A percentile compares a stretch with the other conserved stretches of the same genome.
Conservation (phyloP, 2,329 filamentous ascomycete genomes). For the Huntiella decipiens region DNA sequence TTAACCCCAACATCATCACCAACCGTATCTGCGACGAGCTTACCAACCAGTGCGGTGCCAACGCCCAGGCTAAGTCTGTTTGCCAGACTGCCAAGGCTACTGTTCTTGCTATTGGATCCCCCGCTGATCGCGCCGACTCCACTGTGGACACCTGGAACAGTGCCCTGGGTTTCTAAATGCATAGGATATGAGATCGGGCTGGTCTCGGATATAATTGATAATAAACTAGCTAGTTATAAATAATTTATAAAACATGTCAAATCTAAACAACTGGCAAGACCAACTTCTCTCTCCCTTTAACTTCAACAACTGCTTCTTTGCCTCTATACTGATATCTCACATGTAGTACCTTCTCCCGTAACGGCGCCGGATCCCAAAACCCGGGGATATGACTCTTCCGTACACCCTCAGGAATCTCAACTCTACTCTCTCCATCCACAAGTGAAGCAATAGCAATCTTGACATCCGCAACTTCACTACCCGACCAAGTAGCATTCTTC, state of each 20-base stretch:
- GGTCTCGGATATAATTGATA: background rate
- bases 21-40: conserved; percentile 54
- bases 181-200: background rate
- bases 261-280: conserved; percentile 3
- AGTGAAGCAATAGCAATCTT: conserved; percentile 29
- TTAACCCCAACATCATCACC: conserved; percentile 57
- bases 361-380: conserved; percentile 32
- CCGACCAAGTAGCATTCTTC: conserved; percentile 15
- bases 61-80: conserved; percentile 35
- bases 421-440: conserved; percentile 19
- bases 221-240: background rate
- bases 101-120: conserved; percentile 11
- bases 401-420: conserved; percentile 23
- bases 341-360: conserved; percentile 24
- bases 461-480: conserved; percentile 29
- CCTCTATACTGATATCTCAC: conserved; percentile 23
- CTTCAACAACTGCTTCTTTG: conserved; percentile 16
- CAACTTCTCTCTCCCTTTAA: conserved; percentile 20
- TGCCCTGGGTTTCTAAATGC: conserved; percentile 10
- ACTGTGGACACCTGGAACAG: conserved; percentile 12
- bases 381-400: conserved; percentile 27
- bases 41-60: conserved; percentile 45
- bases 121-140: conserved; percentile 9
- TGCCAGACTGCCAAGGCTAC: conserved; percentile 32
- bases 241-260: background rate